Evolutionary conservation across 345 rosid species (phyloP).

Genomic region (Capsella bursapastoris): DNA sequence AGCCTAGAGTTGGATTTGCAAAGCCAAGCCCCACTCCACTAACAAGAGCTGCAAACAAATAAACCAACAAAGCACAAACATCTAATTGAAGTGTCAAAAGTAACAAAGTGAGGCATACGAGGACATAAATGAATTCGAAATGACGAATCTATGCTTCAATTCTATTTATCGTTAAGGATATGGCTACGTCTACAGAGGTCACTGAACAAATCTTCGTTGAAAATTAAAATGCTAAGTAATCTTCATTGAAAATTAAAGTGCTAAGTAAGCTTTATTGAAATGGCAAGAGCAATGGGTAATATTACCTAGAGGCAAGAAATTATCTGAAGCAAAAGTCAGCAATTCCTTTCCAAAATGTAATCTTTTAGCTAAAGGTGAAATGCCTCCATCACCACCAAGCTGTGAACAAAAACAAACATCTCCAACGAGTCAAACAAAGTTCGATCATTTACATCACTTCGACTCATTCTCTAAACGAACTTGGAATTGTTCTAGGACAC

Average conservation of each 20-base stretch:
- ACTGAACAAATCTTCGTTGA: neutral
- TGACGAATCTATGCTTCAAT: neutral
- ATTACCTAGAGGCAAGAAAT: conserved; percentile 86
- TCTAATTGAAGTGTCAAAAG: neutral
- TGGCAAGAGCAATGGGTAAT: neutral
- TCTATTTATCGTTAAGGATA: conserved; percentile 1
- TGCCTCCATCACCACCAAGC: conserved; percentile 45
- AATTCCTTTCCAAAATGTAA: conserved; percentile 57
- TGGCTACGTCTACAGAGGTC: neutral
- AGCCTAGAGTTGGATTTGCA: conserved; percentile 84
- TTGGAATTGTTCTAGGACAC: neutral
- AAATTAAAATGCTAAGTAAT: neutral
- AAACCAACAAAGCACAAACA: conserved; percentile 24
- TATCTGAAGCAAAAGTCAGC: conserved; percentile 52
- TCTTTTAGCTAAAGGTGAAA: conserved; percentile 36
- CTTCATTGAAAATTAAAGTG: neutral
- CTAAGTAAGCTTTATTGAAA: neutral
- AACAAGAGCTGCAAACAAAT: conserved; percentile 64
- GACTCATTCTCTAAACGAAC: neutral
- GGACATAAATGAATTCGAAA: neutral
- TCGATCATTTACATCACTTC: neutral
- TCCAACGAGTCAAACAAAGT: neutral
- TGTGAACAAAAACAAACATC: conserved; percentile 37
- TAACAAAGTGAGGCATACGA: neutral
- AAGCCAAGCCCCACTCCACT: conserved; percentile 81